Evolutionary conservation across 2,329 filamentous ascomycete genomes (phyloP).

Genomic region (Phaeosphaeria sp.): DNA sequence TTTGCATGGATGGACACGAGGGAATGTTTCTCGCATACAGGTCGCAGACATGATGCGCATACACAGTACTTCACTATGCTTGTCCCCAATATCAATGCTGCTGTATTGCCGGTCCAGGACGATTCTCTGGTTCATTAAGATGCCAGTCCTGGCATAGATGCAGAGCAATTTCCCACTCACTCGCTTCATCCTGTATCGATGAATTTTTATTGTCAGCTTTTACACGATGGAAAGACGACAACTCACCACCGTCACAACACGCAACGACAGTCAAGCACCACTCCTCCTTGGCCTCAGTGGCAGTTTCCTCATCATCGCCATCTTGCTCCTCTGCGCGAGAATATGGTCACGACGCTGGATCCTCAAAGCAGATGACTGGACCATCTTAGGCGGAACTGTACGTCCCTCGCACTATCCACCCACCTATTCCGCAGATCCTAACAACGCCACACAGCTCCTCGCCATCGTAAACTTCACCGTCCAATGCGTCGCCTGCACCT

Average conservation of each 20-base stretch:
- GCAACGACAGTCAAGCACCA: slow-evolving; percentile 25
- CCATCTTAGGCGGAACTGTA: slow-evolving; percentile 26
- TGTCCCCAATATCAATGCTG: neutral
- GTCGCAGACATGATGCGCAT: neutral
- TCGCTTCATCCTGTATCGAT: neutral
- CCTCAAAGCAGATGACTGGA: slow-evolving; percentile 31
- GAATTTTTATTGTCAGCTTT: neutral
- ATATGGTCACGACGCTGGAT: slow-evolving; percentile 24
- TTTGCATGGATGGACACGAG: neutral
- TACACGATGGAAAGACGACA: neutral
- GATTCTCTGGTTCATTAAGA: neutral
- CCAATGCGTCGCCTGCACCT: slow-evolving; percentile 19
- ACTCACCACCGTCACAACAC: neutral
- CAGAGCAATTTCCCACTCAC: neutral
- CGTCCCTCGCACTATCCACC: neutral
- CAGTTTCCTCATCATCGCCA: slow-evolving; percentile 20
- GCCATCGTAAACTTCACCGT: slow-evolving; percentile 26
- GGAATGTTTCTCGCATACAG: neutral
- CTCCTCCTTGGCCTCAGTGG: slow-evolving; percentile 30
- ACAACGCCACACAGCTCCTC: slow-evolving; percentile 18
- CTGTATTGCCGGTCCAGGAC: neutral
- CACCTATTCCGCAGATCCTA: neutral
- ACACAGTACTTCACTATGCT: neutral
- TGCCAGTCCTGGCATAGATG: neutral
- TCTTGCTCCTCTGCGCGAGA: slow-evolving; percentile 24